Base-by-base conservation (phyloP, 2,329 filamentous ascomycete genomes). In the Pyricularia sp. region DNA sequence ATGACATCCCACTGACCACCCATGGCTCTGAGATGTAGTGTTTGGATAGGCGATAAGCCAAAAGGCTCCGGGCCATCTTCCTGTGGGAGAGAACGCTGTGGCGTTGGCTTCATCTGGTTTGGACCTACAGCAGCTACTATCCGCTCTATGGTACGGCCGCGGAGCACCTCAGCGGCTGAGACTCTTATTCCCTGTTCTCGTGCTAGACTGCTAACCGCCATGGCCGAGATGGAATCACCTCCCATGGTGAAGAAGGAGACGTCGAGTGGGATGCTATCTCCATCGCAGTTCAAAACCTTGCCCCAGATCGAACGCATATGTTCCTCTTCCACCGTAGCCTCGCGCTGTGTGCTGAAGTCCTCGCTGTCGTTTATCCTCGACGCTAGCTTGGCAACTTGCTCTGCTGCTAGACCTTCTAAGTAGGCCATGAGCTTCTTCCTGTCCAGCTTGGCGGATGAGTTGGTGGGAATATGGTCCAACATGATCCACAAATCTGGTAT, bases 391-490 rank as follows among this genome's bases (percentile, higher is more conserved):
- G 61, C 26, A 26, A 64, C 20, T 10, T 33, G 5, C 31, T 33
- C 5, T 4, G 31, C 31, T 33, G 31, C 10, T 10, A 33, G 4
- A 33, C 31, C 31, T 10, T 33, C 31, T 10, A 33, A 10, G 31
- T 33, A 33, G 20, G 2, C 9, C 59, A 30, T 30, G 23, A 75
- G 69, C 9, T 75, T 74, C 31, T 75, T 76, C 25, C 77, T 75
- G 68, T 79, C 77, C 2, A 76, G 76, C 70, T 79, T 79, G 67
- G 76, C 76, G 11, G 77, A 78, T 2, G 75, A 74, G 0, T 77
- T 79, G 20, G 73, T 72, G 5, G 78, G 78, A 65, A 79, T 78
- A 10, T 71, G 70, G 36, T 70, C 73, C 25, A 75, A 64, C 0
- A 78, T 73, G 4, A 77, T 73, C 0, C 78, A 69, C 30, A 76